Conservation (phyloP, 305 asterid species). For the Fraxinus platypoda region DNA sequence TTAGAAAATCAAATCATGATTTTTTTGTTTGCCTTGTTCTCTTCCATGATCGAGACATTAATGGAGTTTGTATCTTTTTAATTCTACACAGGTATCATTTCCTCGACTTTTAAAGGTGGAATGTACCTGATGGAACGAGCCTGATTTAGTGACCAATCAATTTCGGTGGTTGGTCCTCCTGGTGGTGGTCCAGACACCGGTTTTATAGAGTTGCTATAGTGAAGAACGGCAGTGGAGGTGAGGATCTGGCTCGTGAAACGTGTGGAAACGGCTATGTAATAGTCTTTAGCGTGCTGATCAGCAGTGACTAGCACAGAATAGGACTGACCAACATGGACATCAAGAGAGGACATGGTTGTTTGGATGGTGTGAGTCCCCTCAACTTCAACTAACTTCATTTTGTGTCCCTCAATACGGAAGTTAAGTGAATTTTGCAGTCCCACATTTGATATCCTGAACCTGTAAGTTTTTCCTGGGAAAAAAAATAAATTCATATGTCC, state of each 20-base stretch:
- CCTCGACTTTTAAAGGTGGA: background rate
- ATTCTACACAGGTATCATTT: background rate
- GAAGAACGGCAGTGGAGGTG: slow-evolving; percentile 56
- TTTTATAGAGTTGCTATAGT: slow-evolving; percentile 41
- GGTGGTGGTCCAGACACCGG: slow-evolving; percentile 50
- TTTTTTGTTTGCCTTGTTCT: background rate
- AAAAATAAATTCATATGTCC: background rate
- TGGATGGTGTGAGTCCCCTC: slow-evolving; percentile 76
- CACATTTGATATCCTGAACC: slow-evolving; percentile 70
- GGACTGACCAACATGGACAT: slow-evolving; percentile 74
- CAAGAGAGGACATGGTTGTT: slow-evolving; percentile 47
- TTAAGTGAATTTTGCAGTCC: slow-evolving; percentile 53
- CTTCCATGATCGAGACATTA: background rate
- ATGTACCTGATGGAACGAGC: slow-evolving; percentile 64
- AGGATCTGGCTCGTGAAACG: slow-evolving; percentile 46
- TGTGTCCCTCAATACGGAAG: slow-evolving; percentile 62
- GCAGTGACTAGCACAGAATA: slow-evolving; percentile 69
- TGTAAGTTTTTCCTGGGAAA: slow-evolving; percentile 62
- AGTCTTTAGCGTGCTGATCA: slow-evolving; percentile 49
- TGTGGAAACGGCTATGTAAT: slow-evolving; percentile 55
- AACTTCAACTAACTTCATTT: slow-evolving; percentile 67
- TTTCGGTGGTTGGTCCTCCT: slow-evolving; percentile 28
- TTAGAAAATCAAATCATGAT: background rate
- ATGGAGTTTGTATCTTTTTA: background rate
- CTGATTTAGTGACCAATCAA: slow-evolving; percentile 53